Conservation (phyloP, 2,329 filamentous ascomycete species). For the Orbilia blumenaviensis region DNA sequence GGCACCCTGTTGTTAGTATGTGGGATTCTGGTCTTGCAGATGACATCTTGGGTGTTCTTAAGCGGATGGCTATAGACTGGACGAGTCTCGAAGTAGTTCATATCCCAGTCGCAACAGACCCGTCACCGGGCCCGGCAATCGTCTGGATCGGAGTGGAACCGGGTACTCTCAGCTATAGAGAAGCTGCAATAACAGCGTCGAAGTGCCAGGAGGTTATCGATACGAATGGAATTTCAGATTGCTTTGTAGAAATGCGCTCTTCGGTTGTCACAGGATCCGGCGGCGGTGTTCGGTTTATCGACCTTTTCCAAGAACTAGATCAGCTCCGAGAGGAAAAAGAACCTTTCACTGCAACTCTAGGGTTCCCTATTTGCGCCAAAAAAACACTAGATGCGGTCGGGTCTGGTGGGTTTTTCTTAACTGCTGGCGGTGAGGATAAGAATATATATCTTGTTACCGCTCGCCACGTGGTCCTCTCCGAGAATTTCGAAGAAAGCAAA, state of each 20-base stretch:
- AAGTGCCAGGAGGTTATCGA: not conserved
- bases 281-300: not conserved
- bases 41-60: not conserved
- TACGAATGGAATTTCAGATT: not conserved
- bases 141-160: not conserved
- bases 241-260: not conserved
- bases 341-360: not conserved
- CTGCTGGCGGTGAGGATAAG: not conserved
- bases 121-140: not conserved
- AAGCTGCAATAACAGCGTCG: not conserved
- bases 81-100: constrained; percentile 1
- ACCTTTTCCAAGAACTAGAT: not conserved
- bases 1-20: not conserved
- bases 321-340: not conserved
- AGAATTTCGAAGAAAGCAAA: not conserved
- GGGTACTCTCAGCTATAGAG: not conserved
- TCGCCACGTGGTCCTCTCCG: not conserved
- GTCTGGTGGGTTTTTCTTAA: constrained; percentile 1
- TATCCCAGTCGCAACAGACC: not conserved
- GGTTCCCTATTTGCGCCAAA: not conserved
- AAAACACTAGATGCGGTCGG: not conserved
- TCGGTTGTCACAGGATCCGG: not conserved
- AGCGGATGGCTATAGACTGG: not conserved
- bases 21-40: not conserved
- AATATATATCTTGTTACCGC: not conserved